phyloP scores from a whole-genome alignment of 768 basidiomycete species.

The Lactarius sp. region DNA sequence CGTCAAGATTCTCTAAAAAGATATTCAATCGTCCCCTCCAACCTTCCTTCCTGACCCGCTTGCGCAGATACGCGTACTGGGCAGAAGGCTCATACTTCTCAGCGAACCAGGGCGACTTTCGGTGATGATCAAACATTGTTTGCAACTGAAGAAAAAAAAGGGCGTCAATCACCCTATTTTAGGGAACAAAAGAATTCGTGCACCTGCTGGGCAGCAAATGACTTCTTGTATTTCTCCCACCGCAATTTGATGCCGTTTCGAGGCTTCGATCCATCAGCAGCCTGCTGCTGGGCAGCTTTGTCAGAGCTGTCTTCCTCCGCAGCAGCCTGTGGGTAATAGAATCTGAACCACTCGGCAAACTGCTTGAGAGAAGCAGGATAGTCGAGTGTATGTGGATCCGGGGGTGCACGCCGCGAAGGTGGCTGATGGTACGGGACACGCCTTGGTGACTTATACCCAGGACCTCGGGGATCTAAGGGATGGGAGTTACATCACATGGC shows the following conservation, averaged over 20 bases:
- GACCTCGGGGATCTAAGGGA: slow-evolving; percentile 57
- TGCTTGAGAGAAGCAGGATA: slow-evolving; percentile 79
- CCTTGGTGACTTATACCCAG: slow-evolving; percentile 61
- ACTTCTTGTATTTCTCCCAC: slow-evolving; percentile 95
- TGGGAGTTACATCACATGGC: slow-evolving; percentile 35
- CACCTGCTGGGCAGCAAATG: slow-evolving; percentile 86
- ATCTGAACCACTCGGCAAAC: slow-evolving; percentile 86
- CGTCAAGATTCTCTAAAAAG: slow-evolving; percentile 77
- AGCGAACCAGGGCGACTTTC: slow-evolving; percentile 93
- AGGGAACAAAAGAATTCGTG: slow-evolving; percentile 25
- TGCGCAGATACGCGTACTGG: slow-evolving; percentile 66
- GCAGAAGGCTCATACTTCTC: slow-evolving; percentile 87
- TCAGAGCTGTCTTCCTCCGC: slow-evolving; percentile 79
- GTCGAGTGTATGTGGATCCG: slow-evolving; percentile 77
- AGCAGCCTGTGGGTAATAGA: slow-evolving; percentile 67
- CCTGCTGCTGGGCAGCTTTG: slow-evolving; percentile 79
- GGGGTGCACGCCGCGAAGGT: slow-evolving; percentile 50
- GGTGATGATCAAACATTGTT: slow-evolving; percentile 93
- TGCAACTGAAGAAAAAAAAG: slow-evolving; percentile 55
- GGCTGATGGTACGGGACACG: slow-evolving; percentile 50
- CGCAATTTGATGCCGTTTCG: slow-evolving; percentile 76
- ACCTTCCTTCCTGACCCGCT: slow-evolving; percentile 76
- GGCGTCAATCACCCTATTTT: slow-evolving; percentile 8
- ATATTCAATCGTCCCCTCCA: slow-evolving; percentile 69
- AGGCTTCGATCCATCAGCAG: slow-evolving; percentile 76